Percentiles rank a stretch among this genome's conserved stretches.
phyloP scores from a whole-genome alignment of 345 rosid species.

The Eucalyptus cloeziana region DNA sequence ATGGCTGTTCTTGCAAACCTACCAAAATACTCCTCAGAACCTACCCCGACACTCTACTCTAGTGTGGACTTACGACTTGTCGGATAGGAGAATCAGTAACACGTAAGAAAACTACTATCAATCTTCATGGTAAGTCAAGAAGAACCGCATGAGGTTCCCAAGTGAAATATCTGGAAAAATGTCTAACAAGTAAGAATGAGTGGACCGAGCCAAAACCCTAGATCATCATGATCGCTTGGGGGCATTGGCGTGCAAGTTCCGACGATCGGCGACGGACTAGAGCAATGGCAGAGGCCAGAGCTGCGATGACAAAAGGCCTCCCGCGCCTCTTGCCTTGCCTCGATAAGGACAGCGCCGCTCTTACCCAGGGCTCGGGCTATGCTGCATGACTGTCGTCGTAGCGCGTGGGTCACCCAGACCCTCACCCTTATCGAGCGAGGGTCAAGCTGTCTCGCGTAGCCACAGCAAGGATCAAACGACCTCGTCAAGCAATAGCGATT shows the following conservation, averaged over 20 bases:
- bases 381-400: not conserved
- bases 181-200: not conserved
- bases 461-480: not conserved
- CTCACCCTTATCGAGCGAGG: not conserved
- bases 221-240: not conserved
- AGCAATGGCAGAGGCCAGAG: not conserved
- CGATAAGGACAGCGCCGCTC: not conserved
- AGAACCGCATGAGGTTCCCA: not conserved
- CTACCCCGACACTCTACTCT: too few species aligned
- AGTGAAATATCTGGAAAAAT: not conserved
- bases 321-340: not conserved
- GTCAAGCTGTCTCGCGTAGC: not conserved
- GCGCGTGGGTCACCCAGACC: too few species aligned
- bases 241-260: not conserved
- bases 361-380: not conserved
- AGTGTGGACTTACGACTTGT: not conserved
- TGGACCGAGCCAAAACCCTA: not conserved
- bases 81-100: not conserved
- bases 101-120: not conserved
- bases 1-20: not conserved
- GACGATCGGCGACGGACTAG: not conserved
- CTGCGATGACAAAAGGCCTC: not conserved
- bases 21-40: too few species aligned
- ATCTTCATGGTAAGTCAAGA: not conserved
- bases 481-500: too few species aligned